phyloP scores from a whole-genome alignment of 2,329 filamentous ascomycete genomes.

The Clonostachys byssicola region DNA sequence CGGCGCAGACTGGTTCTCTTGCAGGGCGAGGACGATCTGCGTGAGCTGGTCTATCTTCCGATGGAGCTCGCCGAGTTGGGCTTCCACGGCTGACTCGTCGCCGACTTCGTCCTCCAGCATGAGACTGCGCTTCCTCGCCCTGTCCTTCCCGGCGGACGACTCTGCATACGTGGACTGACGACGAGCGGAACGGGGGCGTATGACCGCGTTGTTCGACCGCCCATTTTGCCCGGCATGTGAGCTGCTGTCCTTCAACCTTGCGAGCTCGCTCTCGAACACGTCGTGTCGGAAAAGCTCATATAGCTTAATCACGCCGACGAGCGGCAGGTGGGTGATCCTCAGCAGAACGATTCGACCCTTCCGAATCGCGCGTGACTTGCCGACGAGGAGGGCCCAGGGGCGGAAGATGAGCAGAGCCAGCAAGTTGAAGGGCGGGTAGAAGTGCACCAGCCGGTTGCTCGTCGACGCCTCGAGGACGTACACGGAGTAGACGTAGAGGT shows the following conservation, averaged over 20 bases:
- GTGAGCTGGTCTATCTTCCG: slow-evolving; percentile 1
- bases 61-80: background rate
- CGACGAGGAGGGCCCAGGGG: slow-evolving; percentile 65
- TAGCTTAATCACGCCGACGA: slow-evolving; percentile 64
- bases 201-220: slow-evolving; percentile 9
- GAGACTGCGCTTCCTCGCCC: background rate
- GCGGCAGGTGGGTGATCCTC: slow-evolving; percentile 60
- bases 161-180: slow-evolving; percentile 3
- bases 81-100: background rate
- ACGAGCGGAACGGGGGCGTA: slow-evolving; percentile 7
- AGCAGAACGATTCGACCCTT: slow-evolving; percentile 57
- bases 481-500: slow-evolving; percentile 70
- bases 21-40: background rate
- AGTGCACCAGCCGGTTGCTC: slow-evolving; percentile 64
- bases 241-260: slow-evolving; percentile 42
- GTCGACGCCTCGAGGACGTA: slow-evolving; percentile 65
- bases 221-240: slow-evolving; percentile 13
- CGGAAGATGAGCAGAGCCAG: slow-evolving; percentile 68
- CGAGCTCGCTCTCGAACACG: slow-evolving; percentile 34
- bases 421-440: slow-evolving; percentile 71
- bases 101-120: background rate
- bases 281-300: slow-evolving; percentile 53
- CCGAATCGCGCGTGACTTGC: slow-evolving; percentile 60
- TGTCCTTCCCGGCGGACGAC: background rate
- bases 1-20: background rate